Conservation (phyloP, 1,284 basidiomycete genomes). For the Cryptococcus wingfieldii region DNA sequence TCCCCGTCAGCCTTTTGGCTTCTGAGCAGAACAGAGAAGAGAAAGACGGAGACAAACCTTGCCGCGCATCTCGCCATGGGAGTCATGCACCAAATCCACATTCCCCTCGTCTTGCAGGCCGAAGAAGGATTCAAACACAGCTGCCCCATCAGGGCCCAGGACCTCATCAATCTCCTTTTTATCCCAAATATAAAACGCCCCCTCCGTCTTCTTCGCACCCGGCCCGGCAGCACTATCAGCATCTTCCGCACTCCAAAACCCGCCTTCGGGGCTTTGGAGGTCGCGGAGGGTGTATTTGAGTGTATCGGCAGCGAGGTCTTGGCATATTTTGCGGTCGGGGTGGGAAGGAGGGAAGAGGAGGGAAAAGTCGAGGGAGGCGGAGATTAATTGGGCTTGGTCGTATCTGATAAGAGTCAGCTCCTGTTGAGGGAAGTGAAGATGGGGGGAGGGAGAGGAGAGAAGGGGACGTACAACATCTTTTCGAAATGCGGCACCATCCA, state of each 20-base stretch:
- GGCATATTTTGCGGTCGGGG: conserved; percentile 22
- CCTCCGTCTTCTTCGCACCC: conserved; percentile 40
- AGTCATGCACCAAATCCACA: conserved; percentile 50
- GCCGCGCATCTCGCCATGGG: conserved; percentile 49
- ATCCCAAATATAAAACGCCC: conserved; percentile 54
- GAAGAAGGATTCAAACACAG: conserved; percentile 45
- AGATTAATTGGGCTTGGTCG: conserved; percentile 51
- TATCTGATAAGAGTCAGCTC: conserved; percentile 28
- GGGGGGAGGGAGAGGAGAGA: background rate
- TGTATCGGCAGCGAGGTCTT: conserved; percentile 40
- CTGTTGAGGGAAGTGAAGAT: background rate
- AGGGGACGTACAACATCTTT: conserved; percentile 50
- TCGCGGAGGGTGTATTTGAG: conserved; percentile 49
- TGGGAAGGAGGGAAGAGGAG: conserved; percentile 17
- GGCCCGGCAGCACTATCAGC: conserved; percentile 46
- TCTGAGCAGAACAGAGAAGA: no score
- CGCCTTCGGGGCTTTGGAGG: conserved; percentile 45
- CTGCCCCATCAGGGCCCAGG: conserved; percentile 34
- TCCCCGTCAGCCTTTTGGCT: no score
- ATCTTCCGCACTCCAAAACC: conserved; percentile 53
- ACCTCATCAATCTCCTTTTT: conserved; percentile 46
- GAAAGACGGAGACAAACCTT: conserved; percentile 16
- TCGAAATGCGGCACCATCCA: conserved; percentile 55
- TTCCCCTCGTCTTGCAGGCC: conserved; percentile 50
- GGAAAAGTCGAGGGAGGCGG: conserved; percentile 35